Conservation (phyloP, 805 yeast species). For the Dipodascopsis tothii region DNA sequence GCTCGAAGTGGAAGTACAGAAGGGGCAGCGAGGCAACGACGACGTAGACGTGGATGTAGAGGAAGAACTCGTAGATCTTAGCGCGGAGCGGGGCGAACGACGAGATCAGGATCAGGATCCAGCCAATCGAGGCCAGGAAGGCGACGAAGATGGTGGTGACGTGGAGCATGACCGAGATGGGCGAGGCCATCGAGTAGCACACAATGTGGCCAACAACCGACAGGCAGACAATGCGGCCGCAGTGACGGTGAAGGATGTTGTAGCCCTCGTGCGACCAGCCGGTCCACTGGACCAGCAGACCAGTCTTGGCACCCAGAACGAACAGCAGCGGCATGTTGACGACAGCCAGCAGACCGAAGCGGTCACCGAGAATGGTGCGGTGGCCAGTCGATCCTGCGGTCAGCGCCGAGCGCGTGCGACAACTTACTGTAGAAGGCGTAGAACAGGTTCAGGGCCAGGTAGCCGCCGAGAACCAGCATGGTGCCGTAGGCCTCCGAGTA, state of each 20-base stretch:
- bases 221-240: constrained; percentile 21
- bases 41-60: constrained; percentile 21
- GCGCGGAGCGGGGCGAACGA: constrained; percentile 22
- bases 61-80: constrained; percentile 21
- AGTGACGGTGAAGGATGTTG: constrained; percentile 23
- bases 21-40: constrained; percentile 23
- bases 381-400: constrained; percentile 19
- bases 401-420: constrained; percentile 4
- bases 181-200: constrained; percentile 20
- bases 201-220: constrained; percentile 21
- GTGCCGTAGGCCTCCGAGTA: constrained; percentile 23
- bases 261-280: constrained; percentile 25
- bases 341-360: constrained; percentile 22
- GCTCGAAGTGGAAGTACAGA: constrained; percentile 22
- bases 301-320: constrained; percentile 24
- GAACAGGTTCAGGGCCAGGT: constrained; percentile 19
- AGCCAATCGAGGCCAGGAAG: constrained; percentile 16
- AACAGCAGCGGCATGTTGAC: constrained; percentile 22
- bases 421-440: constrained; percentile 19
- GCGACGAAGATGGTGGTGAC: constrained; percentile 23
- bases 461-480: constrained; percentile 20
- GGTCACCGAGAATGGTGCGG: constrained; percentile 22
- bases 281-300: constrained; percentile 22
- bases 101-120: constrained; percentile 19
- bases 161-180: constrained; percentile 20